Evolutionary conservation across 1,284 basidiomycete species (phyloP).

Genomic region (Cutaneotrichosporon sp.): DNA sequence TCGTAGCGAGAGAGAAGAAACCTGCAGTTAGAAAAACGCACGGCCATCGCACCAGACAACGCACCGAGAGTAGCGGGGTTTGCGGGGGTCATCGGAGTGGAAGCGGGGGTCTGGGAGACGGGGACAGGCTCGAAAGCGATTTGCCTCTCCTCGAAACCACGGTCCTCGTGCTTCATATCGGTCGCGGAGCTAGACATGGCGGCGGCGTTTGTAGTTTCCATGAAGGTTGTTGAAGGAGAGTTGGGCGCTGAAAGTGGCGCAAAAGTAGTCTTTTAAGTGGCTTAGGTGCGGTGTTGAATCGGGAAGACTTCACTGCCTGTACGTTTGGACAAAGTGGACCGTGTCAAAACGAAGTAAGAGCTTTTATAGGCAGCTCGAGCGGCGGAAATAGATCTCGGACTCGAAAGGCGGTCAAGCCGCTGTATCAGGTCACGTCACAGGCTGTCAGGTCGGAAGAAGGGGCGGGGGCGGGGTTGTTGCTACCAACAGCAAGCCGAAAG

Average conservation of each 20-base stretch:
- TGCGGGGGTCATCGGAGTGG: not conserved
- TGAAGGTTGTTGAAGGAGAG: not conserved
- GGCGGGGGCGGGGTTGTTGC: not conserved
- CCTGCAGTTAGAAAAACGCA: not conserved
- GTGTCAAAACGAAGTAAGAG: too few species aligned
- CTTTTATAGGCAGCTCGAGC: not conserved
- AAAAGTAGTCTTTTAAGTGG: too few species aligned
- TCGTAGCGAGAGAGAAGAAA: conserved; percentile 15
- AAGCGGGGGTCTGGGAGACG: not conserved
- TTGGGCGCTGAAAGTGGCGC: too few species aligned
- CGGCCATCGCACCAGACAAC: not conserved
- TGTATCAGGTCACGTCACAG: not conserved
- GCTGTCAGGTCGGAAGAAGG: not conserved
- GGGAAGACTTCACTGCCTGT: too few species aligned
- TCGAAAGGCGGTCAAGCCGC: not conserved
- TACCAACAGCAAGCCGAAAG: too few species aligned
- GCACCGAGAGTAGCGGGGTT: conserved; percentile 11
- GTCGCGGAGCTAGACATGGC: not conserved
- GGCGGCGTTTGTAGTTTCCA: not conserved
- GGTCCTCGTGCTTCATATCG: conserved; percentile 6
- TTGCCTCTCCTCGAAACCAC: not conserved
- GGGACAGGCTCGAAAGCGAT: not conserved
- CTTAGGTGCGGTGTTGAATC: too few species aligned
- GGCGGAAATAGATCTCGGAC: not conserved
- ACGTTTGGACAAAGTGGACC: too few species aligned